Evolutionary conservation across 2,329 filamentous ascomycete species (phyloP).

Genomic region (Diplodia mutila): DNA sequence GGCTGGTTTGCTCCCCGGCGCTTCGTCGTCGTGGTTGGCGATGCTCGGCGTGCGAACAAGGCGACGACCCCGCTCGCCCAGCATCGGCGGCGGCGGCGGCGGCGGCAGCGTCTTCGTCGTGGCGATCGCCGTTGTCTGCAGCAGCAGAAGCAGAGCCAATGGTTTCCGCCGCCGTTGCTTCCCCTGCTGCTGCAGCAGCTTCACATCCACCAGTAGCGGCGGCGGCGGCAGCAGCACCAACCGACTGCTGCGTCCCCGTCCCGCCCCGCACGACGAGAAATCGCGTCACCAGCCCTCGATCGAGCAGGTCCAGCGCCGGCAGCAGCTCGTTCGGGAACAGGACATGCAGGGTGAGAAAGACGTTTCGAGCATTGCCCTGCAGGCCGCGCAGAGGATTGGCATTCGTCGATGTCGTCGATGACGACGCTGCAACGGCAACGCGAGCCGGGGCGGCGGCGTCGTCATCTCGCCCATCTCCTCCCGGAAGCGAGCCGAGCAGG

Average conservation of each 20-base stretch:
- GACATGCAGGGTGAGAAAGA: slow-evolving; percentile 81
- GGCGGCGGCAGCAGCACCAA: neutral
- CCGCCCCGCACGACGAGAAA: slow-evolving; percentile 33
- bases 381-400: slow-evolving; percentile 32
- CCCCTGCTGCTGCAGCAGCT: neutral
- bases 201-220: neutral
- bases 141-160: neutral
- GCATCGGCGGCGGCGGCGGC: neutral
- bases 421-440: neutral
- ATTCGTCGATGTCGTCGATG: slow-evolving; percentile 10
- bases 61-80: no score
- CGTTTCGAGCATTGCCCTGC: slow-evolving; percentile 45
- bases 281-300: slow-evolving; percentile 71
- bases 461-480: neutral
- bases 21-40: no score
- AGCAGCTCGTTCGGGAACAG: slow-evolving; percentile 81
- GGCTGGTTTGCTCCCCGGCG: neutral
- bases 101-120: neutral
- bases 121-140: neutral
- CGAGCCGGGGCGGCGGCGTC: neutral
- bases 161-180: neutral
- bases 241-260: neutral
- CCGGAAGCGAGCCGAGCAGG: slow-evolving; percentile 36
- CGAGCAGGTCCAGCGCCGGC: slow-evolving; percentile 84
- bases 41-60: neutral